Evolutionary conservation across 23 red algal genomes (phyloP), one percentile per base, ranked within the genome.

Genomic region (Cyanidiococcus yangmingshanensis): DNA sequence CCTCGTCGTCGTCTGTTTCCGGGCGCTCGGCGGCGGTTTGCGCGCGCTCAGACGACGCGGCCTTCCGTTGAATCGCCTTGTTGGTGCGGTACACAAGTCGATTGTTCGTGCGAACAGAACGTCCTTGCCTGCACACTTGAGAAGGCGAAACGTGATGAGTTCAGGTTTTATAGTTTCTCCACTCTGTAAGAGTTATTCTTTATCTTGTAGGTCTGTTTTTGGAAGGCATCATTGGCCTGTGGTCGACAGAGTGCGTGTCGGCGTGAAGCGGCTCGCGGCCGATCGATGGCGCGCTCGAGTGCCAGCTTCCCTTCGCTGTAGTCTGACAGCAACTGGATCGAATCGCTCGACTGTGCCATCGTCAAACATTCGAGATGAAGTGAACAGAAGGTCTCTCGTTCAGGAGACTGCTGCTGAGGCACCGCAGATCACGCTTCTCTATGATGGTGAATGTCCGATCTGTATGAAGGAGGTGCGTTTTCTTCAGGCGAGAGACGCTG

Each of bases 401-500:
- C 45, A 54, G 45, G 45, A 0, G 75, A 77, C 40, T 21, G 1
- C 0, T 1, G n/a, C 75, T 45, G 76, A 82, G 74, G 21, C 74
- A 67, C 76, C 79, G 68, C 38, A 76, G 26, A 76, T 89, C 40
- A 77, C 33, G 32, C 79, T 96, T 30, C 80, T 96, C 17, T 96
- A 83, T 58, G 91, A 96, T 76, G 76, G 82, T n/a, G 87, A 96
- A 27, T 96, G 91, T 63, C 67, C 82, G 31, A 79, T 90, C 58
- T 90, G 91, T 58, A 39, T 80, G 67, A 39, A 68, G 59, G 91
- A 96, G 40, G 79, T 90, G 21, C 59, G 41, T 21, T 87, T 89
- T 41, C 82, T 96, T 29, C 77, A 80, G 31, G 21, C 39, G 50
- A 77, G 82, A n/a, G 86, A 83, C 39, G 77, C 38, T 1, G 41